Evolutionary conservation across 192 early-diverging fungal genomes (phyloP), one percentile per base, ranked within the genome.

Genomic region (Chytriomyces confervae): DNA sequence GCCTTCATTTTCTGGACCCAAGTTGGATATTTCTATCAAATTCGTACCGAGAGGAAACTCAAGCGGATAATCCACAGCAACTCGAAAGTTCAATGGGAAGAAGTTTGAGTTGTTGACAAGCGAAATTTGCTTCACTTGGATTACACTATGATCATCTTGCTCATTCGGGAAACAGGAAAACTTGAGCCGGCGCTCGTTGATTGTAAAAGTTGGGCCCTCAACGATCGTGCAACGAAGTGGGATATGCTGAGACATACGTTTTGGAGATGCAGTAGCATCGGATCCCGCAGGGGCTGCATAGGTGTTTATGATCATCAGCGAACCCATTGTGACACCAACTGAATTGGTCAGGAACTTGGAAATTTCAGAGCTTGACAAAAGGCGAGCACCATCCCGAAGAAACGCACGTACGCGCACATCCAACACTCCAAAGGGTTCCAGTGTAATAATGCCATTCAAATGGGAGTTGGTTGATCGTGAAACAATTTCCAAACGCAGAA

Each of bases 391-490:
- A 76, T 93, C 93, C 75, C 83, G 88, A 0, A 92, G 88, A 78
- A 85, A 89, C 4, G 89, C 91, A 16, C 92, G 84, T 16, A 90
- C 85, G 50, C 80, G 65, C 9, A 95, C 87, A 74, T 95, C 95
- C 8, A 94, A 89, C 49, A 83, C 84, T 0, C 90, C 91, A 51
- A 87, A 82, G 5, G 93, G 85, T 16, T 86, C 86, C 64, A 95
- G 80, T 0, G 93, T 82, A 16, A 95, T 84, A 7, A 84, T 84
- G 7, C 92, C 91, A 5, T 85, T 86, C 43, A 94, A 83, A 5
- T 93, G 92, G 2, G 95, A 93, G 81, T 93, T 96, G 5, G 93
- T 92, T 69, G 91, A 93, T 9, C 95, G 83, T 5, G 93, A 95
- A 0, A 96, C 72, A 6, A 94, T 85, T 57, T 95, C 93, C 8